A percentile compares a stretch with the other conserved stretches of the same genome.
Conservation (phyloP, 2,329 filamentous ascomycete genomes). For the Tolypocladium inflatum region DNA sequence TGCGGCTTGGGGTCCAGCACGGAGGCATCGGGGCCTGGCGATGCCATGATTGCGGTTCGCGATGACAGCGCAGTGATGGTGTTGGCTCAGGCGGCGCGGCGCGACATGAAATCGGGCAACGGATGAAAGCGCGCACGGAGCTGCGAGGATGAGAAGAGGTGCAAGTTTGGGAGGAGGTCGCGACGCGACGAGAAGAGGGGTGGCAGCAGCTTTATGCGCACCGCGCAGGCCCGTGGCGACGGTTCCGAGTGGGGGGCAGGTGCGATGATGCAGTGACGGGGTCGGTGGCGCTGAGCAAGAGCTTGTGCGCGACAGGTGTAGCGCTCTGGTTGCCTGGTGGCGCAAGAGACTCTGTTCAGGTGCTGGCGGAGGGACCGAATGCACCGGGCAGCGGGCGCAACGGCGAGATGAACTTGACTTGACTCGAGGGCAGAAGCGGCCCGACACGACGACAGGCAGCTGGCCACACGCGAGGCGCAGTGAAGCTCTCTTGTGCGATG, state of each 20-base stretch:
- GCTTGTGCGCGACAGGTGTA: neutral
- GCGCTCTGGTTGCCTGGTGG: neutral
- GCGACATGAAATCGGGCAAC: slow-evolving; percentile 25
- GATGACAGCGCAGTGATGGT: slow-evolving; percentile 16
- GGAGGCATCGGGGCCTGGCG: slow-evolving; percentile 32
- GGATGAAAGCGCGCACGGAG: slow-evolving; percentile 3
- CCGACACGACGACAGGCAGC: neutral
- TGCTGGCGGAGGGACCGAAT: neutral
- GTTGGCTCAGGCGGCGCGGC: slow-evolving; percentile 17
- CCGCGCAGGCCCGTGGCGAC: neutral
- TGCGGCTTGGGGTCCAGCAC: slow-evolving; percentile 38
- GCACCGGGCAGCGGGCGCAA: neutral
- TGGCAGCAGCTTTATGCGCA: neutral
- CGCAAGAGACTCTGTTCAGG: neutral
- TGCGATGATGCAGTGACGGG: neutral
- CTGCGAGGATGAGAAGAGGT: neutral
- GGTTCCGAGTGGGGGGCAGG: neutral
- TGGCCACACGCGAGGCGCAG: neutral
- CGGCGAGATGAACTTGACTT: neutral
- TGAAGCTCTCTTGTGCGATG: neutral
- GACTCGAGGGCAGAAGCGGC: neutral
- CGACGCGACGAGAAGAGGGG: slow-evolving; percentile 1
- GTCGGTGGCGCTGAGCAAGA: neutral
- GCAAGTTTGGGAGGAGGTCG: neutral
- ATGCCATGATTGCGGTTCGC: slow-evolving; percentile 46